These are phyloP conservation scores for Lachnellula subtilissima DNA, from an alignment of 2,329 filamentous ascomycete genomes.

Conservation along the genomic window DNA sequence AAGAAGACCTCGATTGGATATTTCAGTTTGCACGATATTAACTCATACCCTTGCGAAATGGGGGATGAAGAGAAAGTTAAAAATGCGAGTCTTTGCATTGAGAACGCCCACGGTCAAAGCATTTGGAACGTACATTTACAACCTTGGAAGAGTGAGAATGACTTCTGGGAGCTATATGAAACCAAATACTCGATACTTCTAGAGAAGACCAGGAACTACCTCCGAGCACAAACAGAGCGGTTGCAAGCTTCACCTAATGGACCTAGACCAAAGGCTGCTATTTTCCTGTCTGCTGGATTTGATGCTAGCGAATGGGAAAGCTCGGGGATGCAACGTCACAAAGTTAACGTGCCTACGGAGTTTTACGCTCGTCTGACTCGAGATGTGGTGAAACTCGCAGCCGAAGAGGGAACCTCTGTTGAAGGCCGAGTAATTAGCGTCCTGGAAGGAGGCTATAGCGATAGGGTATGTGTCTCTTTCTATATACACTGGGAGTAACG, in stretches of 20 bases:
- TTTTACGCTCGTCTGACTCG: slow-evolving; percentile 91
- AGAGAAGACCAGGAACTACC: slow-evolving; percentile 73
- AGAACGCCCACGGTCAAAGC: slow-evolving; percentile 88
- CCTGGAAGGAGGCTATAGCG: slow-evolving; percentile 92
- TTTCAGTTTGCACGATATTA: slow-evolving; percentile 96
- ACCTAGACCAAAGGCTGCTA: slow-evolving; percentile 70
- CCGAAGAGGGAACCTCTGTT: slow-evolving; percentile 71
- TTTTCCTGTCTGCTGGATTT: slow-evolving; percentile 94
- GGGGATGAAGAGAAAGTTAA: slow-evolving; percentile 92
- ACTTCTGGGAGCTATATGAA: slow-evolving; percentile 89
- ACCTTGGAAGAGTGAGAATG: slow-evolving; percentile 72
- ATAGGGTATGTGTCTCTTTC: slow-evolving; percentile 44
- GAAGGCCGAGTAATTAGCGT: slow-evolving; percentile 89
- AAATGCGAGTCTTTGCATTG: slow-evolving; percentile 89
- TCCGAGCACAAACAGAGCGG: slow-evolving; percentile 67
- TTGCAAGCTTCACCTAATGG: slow-evolving; percentile 52
- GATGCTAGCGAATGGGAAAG: slow-evolving; percentile 96
- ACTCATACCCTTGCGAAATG: slow-evolving; percentile 92
- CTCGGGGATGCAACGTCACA: slow-evolving; percentile 88
- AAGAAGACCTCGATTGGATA: slow-evolving; percentile 90
- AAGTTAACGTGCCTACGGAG: slow-evolving; percentile 91
- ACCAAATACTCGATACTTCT: slow-evolving; percentile 71
- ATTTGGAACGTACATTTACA: slow-evolving; percentile 96
- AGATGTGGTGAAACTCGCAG: slow-evolving; percentile 76
- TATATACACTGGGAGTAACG: no score